Conservation (phyloP, 1,284 basidiomycete species). For the Trichosporon inkin region DNA sequence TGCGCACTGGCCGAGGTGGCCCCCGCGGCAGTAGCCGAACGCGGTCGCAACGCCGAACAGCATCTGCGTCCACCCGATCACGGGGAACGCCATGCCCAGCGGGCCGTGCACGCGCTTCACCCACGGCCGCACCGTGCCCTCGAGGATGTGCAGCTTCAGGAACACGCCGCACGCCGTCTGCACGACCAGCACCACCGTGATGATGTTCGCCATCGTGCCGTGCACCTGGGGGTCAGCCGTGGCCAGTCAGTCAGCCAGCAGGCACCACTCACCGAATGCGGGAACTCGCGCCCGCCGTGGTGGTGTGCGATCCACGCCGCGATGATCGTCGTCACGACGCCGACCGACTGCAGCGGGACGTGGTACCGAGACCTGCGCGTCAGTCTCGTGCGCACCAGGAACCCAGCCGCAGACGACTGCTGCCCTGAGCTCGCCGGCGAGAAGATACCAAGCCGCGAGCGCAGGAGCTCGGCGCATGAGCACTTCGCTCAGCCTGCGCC, state of each 20-base stretch:
- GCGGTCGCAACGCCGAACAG: slow-evolving; percentile 50
- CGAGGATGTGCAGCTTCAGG: slow-evolving; percentile 86
- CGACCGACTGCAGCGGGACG: slow-evolving; percentile 72
- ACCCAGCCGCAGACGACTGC: background rate
- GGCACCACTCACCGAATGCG: slow-evolving; percentile 58
- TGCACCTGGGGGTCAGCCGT: slow-evolving; percentile 52
- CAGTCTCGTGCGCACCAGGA: background rate
- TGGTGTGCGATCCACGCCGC: slow-evolving; percentile 74
- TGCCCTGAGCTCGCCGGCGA: background rate
- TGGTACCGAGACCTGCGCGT: slow-evolving; percentile 62
- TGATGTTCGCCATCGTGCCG: slow-evolving; percentile 64
- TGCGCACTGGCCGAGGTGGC: slow-evolving; percentile 70
- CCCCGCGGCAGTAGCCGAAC: slow-evolving; percentile 62
- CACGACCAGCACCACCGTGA: slow-evolving; percentile 62
- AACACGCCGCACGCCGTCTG: slow-evolving; percentile 79
- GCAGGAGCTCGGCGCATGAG: too few relatives aligned
- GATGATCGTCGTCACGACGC: slow-evolving; percentile 63
- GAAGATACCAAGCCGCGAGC: too few relatives aligned
- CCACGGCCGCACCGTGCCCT: slow-evolving; percentile 68
- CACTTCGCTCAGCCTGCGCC: background rate
- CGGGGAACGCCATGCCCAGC: slow-evolving; percentile 77
- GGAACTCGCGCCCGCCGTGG: slow-evolving; percentile 72
- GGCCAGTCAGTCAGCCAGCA: background rate
- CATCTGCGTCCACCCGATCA: slow-evolving; percentile 75
- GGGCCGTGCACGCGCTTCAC: slow-evolving; percentile 71